Conservation (phyloP, 768 basidiomycete species). For the Leccinum olivaceopallidum region DNA sequence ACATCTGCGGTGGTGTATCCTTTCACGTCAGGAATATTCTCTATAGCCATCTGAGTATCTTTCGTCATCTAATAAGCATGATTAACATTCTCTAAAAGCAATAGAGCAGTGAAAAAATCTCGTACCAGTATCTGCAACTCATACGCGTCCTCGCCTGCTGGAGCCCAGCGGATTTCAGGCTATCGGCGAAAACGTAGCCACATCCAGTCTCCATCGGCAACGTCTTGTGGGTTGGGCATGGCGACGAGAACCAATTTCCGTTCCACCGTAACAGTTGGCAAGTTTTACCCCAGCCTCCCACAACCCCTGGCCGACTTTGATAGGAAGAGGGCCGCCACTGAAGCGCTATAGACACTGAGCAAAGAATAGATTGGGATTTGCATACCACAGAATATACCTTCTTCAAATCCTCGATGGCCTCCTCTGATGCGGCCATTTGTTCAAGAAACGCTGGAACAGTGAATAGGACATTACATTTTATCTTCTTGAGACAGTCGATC, state of each 20-base stretch:
- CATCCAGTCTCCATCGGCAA: conserved; percentile 33
- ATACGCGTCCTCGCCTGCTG: conserved; percentile 35
- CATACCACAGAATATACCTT: conserved; percentile 32
- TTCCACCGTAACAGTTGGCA: conserved; percentile 38
- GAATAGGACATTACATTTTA: too few species aligned
- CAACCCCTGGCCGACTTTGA: conserved; percentile 35
- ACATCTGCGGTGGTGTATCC: too few species aligned
- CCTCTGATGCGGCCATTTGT: conserved; percentile 32
- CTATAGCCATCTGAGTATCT: too few species aligned
- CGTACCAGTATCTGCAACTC: conserved; percentile 42
- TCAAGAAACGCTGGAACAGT: conserved; percentile 41
- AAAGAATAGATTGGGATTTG: not conserved
- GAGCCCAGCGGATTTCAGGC: conserved; percentile 30
- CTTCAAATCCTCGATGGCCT: conserved; percentile 26
- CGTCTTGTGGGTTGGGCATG: conserved; percentile 5
- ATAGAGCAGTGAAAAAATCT: fast-evolving
- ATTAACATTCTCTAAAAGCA: not conserved
- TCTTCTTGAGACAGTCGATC: conserved; percentile 27
- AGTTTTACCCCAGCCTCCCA: conserved; percentile 36
- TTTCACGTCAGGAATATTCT: too few species aligned
- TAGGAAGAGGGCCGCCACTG: conserved; percentile 40
- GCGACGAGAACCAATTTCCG: conserved; percentile 24
- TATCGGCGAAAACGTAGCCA: conserved; percentile 34
- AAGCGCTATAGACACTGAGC: conserved; percentile 12
- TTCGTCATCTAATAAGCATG: too few species aligned